Base-by-base conservation (phyloP, 768 basidiomycete genomes). In the Boletus rufocinnamomeus region DNA sequence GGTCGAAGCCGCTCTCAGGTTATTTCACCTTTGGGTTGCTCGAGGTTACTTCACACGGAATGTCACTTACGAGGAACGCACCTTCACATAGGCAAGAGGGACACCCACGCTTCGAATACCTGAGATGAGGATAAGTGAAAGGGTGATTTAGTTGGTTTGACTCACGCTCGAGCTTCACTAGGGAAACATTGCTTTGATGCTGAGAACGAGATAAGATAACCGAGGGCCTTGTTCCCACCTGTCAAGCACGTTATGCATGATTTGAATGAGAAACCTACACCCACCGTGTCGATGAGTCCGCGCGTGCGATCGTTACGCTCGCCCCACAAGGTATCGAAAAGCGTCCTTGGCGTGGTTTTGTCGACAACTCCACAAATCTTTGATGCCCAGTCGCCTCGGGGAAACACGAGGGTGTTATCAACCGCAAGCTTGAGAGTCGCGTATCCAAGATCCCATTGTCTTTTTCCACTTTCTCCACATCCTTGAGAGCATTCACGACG, bases 121-220 rank as follows among this genome's bases (percentile, higher is more conserved):
- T 52, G n/a, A 41, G 30, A n/a, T 11, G n/a, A 52, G 38, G 27
- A 35, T 16, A 28, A 50, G 35, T 44, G 25, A 27, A 50, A 25
- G 2, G 41, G n/a, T 43, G n/a, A 45, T 59, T 52, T 16, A 40
- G 46, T 43, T 37, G 35, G 25, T 41, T 48, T 43, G 32, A 53
- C 62, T 55, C 62, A 63, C 62, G 46, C 38, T 51, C 34, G 3
- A 41, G 40, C 32, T 28, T 63, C 23, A 27, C 40, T 40, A 17
- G 38, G 58, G 16, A 35, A 56, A 46, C 4, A 17, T 41, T 21
- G 23, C 49, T 28, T 52, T 10, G 34, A 57, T 11, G 47, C 58
- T 61, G 60, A 59, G 59, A 60, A 47, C 30, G 38, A 60, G 50
- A 54, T 61, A 50, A 61, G 60, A 50, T 50, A 32, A 56, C n/a